phyloP scores from a whole-genome alignment of 208 protist genomes.

The Trypanosoma vivax region DNA sequence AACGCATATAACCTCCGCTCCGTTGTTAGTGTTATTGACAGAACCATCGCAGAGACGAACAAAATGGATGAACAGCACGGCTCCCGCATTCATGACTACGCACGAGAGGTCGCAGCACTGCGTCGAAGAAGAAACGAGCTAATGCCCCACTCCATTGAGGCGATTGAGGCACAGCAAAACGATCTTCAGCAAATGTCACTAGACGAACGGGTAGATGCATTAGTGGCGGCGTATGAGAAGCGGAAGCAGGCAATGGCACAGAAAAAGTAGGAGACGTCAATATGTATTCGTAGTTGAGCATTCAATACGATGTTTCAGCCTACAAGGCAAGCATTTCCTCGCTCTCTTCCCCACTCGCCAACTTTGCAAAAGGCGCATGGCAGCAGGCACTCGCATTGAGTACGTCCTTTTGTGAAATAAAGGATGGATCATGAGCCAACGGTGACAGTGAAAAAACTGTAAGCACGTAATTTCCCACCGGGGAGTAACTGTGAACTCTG shows the following conservation, averaged over 20 bases:
- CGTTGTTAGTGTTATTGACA: constrained; percentile 52
- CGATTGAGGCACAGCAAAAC: constrained; percentile 22
- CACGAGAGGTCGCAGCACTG: constrained; percentile 42
- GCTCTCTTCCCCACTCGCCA: background rate
- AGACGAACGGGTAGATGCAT: constrained; percentile 49
- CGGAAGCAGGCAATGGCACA: constrained; percentile 31
- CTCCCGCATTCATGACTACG: constrained; percentile 65
- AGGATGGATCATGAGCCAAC: too few relatives aligned
- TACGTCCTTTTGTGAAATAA: too few relatives aligned
- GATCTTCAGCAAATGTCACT: constrained; percentile 23
- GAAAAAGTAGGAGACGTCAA: constrained; percentile 17
- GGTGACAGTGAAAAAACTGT: too few relatives aligned
- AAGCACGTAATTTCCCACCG: too few relatives aligned
- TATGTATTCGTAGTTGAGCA: background rate
- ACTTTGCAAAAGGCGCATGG: too few relatives aligned
- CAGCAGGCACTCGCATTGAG: too few relatives aligned
- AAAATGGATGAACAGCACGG: constrained; percentile 59
- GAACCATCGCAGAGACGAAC: constrained; percentile 57
- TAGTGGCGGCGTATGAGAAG: constrained; percentile 56
- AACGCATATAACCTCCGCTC: constrained; percentile 36
- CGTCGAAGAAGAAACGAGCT: constrained; percentile 63
- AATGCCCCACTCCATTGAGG: constrained; percentile 21
- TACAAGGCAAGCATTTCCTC: background rate
- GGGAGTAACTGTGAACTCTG: too few relatives aligned
- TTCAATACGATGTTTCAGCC: too few relatives aligned